Evolutionary conservation across 2,329 filamentous ascomycete genomes (phyloP).

Genomic region (Epichloe glyceriae): DNA sequence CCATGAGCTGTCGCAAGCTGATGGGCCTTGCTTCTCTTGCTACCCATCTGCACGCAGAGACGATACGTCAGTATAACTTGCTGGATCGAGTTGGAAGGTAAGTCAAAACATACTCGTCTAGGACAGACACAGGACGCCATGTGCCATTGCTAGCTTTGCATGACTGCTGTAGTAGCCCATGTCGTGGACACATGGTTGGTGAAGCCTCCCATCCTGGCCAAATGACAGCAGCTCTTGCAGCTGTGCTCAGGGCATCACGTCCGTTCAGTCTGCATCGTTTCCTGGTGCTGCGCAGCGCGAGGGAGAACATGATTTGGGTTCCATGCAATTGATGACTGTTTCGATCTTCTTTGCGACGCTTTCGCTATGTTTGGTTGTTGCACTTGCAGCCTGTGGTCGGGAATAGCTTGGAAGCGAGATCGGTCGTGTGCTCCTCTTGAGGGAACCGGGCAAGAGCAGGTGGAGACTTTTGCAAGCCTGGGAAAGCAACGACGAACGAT

Average conservation of each 20-base stretch:
- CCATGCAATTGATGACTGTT: slow-evolving; percentile 19
- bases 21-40: slow-evolving; percentile 88
- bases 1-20: slow-evolving; percentile 88
- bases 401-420: background rate
- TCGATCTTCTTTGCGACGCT: background rate
- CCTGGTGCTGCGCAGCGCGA: slow-evolving; percentile 33
- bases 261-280: slow-evolving; percentile 24
- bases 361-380: background rate
- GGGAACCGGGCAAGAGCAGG: background rate
- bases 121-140: slow-evolving; percentile 50
- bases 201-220: background rate
- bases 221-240: slow-evolving; percentile 2
- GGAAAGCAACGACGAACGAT: background rate
- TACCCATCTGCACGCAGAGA: slow-evolving; percentile 57
- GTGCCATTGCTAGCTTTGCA: slow-evolving; percentile 21
- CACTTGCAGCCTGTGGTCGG: background rate
- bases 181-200: background rate
- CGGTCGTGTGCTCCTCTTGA: background rate
- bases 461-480: background rate
- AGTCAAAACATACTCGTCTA: slow-evolving; percentile 44
- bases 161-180: slow-evolving; percentile 4
- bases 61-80: slow-evolving; percentile 5
- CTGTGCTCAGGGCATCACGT: slow-evolving; percentile 8
- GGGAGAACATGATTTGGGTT: slow-evolving; percentile 30
- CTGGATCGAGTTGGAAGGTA: background rate